These are phyloP conservation scores for Pestalotiopsis sp. DNA, from an alignment of 2,329 filamentous ascomycete species.

Conservation along the genomic window DNA sequence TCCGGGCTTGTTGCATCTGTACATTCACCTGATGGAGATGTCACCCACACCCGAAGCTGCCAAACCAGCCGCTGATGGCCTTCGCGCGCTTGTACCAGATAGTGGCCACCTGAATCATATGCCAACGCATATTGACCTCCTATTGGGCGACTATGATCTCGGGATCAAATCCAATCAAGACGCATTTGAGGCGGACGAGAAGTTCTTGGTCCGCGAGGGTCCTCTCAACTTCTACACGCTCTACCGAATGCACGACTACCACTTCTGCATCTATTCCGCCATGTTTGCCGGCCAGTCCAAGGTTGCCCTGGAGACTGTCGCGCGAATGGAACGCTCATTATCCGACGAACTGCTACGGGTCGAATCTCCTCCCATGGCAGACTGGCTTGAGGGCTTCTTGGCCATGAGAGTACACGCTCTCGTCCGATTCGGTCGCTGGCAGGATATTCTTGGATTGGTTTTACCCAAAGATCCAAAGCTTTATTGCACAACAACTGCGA, in stretches of 20 bases:
- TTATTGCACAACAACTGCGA: constrained; percentile 71
- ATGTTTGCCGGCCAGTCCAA: constrained; percentile 73
- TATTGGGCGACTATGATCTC: constrained; percentile 69
- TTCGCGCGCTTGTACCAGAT: constrained; percentile 68
- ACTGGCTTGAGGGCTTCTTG: constrained; percentile 75
- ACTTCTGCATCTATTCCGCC: constrained; percentile 75
- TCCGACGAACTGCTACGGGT: constrained; percentile 65
- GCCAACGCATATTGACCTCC: constrained; percentile 75
- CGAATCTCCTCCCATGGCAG: constrained; percentile 72
- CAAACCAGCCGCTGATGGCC: constrained; percentile 58
- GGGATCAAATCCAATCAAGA: constrained; percentile 68
- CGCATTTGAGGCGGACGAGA: constrained; percentile 69
- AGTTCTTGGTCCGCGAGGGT: constrained; percentile 61
- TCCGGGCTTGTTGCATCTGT: constrained; percentile 72
- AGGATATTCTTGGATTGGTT: constrained; percentile 59
- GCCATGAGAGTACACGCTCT: constrained; percentile 69
- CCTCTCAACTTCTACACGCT: constrained; percentile 74
- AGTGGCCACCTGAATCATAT: constrained; percentile 74
- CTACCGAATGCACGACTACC: constrained; percentile 74
- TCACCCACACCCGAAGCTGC: constrained; percentile 66
- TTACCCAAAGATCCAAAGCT: constrained; percentile 60
- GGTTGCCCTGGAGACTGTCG: constrained; percentile 62
- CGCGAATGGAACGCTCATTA: constrained; percentile 61
- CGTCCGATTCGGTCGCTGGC: constrained; percentile 74
- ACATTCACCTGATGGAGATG: constrained; percentile 81